Conservation (phyloP, 129 eudicot genomes). For the Gnaphalium uliginosum region DNA sequence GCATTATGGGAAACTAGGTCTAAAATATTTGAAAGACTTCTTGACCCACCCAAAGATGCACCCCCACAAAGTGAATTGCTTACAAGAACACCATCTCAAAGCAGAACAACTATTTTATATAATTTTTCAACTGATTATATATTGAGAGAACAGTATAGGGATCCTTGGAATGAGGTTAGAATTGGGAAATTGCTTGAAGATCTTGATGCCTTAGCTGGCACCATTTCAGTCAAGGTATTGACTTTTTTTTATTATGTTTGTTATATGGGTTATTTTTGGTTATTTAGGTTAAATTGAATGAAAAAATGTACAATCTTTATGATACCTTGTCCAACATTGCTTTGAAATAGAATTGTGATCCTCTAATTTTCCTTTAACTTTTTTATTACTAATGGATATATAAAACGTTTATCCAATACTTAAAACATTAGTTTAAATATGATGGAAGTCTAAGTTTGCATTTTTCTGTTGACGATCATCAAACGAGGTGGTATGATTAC, state of each 20-base stretch:
- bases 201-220: slow-evolving; percentile 99
- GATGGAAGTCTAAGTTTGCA: no score
- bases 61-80: slow-evolving; percentile 87
- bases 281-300: not conserved
- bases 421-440: not conserved
- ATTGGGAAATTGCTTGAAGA: slow-evolving; percentile 98
- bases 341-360: not conserved
- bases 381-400: not conserved
- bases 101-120: slow-evolving; percentile 72
- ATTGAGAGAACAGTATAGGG: slow-evolving; percentile 94
- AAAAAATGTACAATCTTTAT: not conserved
- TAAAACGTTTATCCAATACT: not conserved
- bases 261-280: not conserved
- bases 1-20: slow-evolving; percentile 97
- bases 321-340: not conserved
- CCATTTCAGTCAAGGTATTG: slow-evolving; percentile 89
- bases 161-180: slow-evolving; percentile 98
- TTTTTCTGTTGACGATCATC: no score
- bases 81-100: slow-evolving; percentile 68
- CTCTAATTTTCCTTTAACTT: not conserved
- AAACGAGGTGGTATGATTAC: no score
- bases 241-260: not conserved
- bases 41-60: slow-evolving; percentile 78
- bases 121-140: slow-evolving; percentile 83
- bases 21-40: slow-evolving; percentile 66